Base-by-base conservation (phyloP, 2,329 filamentous ascomycete species). In the Blastomyces parvus region DNA sequence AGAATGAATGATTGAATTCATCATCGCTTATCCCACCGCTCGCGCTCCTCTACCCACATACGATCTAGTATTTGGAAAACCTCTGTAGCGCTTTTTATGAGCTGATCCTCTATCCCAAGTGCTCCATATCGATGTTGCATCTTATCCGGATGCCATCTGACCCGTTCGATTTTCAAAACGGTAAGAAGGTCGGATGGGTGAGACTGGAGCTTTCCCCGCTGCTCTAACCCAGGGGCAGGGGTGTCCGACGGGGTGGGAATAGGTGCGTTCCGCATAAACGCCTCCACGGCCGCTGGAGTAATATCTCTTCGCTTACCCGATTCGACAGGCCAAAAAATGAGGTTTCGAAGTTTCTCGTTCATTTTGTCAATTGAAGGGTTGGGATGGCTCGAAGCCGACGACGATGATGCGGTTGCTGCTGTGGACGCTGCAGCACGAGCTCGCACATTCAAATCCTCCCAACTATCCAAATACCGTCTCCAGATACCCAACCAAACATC, bases 91-190 rank as follows among this genome's bases (percentile, higher is more conserved):
- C 86, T 83, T 71, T 85, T 86, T 82, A 96, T 87, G 2, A 89
- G 85, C 3, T 82, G 82, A 30, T 85, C 82, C 58, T 92, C 88
- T 59, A 96, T 85, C 17, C 81, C 80, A 64, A 84, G 79, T 0
- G 84, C 85, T 2, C 91, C 90, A 65, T 96, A 87, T 61, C 86
- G 85, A 77, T 97, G 94, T 79, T 97, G 91, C 63, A 97, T 89
- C 80, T 97, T 99, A 77, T 99, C 94, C 3, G 94, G 94, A 79
- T 99, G 94, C 94, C 94, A 99, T 19, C 91, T 83, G 22, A 97
- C 87, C 60, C 94, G 85, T 79, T 99, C 94, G 5, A 85, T 79
- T 76, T 96, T 96, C 61, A 97, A 80, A 5, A 83, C 73, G 55
- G 81, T 78, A 17, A 76, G 62, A 25, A 84, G 62, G 63, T 79